Conservation (phyloP, 2,329 filamentous ascomycete species). For the Shiraia sp. region DNA sequence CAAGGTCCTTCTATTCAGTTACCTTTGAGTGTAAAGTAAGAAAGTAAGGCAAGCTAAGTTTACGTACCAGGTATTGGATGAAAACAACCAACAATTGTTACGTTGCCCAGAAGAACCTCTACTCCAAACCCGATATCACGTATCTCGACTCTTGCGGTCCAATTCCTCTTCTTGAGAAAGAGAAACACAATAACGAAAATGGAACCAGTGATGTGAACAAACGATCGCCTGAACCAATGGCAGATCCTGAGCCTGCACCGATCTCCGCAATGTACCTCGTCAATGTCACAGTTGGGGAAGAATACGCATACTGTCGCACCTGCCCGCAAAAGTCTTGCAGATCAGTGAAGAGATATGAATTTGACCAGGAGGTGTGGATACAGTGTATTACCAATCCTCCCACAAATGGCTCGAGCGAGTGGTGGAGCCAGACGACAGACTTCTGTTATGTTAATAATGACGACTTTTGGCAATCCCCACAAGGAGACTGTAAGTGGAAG, state of each 20-base stretch:
- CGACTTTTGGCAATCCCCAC: constrained; percentile 32
- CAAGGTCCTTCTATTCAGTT: no score
- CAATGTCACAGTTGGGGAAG: constrained; percentile 35
- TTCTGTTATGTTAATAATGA: constrained; percentile 33
- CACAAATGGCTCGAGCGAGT: constrained; percentile 13
- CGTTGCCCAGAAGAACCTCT: constrained; percentile 29
- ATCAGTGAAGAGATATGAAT: constrained; percentile 20
- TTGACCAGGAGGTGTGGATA: constrained; percentile 29
- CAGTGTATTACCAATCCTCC: constrained; percentile 22
- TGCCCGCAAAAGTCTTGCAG: constrained; percentile 20
- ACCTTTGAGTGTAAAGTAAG: no score
- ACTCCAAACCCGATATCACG: constrained; percentile 25
- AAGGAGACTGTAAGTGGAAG: constrained; percentile 23
- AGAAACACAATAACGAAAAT: constrained; percentile 26
- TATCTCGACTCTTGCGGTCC: constrained; percentile 35
- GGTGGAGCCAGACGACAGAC: constrained; percentile 34
- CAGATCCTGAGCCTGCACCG: constrained; percentile 4
- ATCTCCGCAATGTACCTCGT: constrained; percentile 24
- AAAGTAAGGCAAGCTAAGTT: not conserved
- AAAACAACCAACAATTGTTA: constrained; percentile 41
- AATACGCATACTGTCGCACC: constrained; percentile 28
- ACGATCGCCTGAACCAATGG: constrained; percentile 6
- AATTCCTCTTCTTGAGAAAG: constrained; percentile 27
- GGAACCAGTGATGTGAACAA: constrained; percentile 24
- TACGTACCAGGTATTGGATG: constrained; percentile 23